Evolutionary conservation across 2,329 filamentous ascomycete genomes (phyloP).

Genomic region (Alternaria postmessia): DNA sequence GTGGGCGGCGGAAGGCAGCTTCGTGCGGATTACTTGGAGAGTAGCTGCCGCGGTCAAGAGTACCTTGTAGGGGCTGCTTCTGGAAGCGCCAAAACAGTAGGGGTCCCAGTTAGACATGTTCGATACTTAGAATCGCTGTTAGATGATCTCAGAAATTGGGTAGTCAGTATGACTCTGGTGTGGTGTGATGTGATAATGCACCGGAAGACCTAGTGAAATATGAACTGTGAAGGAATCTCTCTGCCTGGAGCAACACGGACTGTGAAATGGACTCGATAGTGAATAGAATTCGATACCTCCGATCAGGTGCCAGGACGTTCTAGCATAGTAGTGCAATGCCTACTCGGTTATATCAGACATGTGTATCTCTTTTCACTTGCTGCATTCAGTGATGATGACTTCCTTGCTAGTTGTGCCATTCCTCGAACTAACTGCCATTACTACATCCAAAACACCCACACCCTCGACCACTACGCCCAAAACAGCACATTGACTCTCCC

Average conservation of each 20-base stretch:
- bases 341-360: not conserved
- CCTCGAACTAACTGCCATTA: not conserved
- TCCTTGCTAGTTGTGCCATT: not conserved
- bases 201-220: not conserved
- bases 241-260: not conserved
- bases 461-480: too few relatives aligned
- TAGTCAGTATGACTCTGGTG: not conserved
- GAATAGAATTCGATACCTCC: not conserved
- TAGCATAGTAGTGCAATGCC: not conserved
- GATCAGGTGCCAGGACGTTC: not conserved
- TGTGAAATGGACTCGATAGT: not conserved
- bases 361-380: not conserved
- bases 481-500: too few relatives aligned
- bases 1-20: not conserved
- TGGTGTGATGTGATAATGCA: not conserved
- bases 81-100: not conserved
- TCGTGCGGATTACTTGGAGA: not conserved
- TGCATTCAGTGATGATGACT: not conserved
- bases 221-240: not conserved
- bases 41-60: not conserved
- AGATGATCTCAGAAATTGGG: accelerated
- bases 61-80: not conserved
- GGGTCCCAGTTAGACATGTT: not conserved
- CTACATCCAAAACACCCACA: not conserved
- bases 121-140: not conserved